Conservation (phyloP, 768 basidiomycete genomes). For the Agaricus sinodeliciosus region DNA sequence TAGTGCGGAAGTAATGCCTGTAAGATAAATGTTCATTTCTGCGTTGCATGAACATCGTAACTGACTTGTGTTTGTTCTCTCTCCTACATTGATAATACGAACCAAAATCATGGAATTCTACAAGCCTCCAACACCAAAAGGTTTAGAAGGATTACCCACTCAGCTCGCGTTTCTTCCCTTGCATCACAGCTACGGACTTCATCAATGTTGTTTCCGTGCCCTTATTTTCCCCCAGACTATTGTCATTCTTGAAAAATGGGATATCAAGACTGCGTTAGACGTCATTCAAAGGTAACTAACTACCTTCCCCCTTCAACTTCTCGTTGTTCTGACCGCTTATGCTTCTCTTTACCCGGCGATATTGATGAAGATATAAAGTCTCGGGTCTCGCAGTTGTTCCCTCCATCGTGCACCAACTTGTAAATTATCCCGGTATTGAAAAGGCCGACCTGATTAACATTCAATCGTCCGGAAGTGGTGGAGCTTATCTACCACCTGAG, state of each 20-base stretch:
- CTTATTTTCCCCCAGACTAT: slow-evolving; percentile 40
- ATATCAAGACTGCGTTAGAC: slow-evolving; percentile 41
- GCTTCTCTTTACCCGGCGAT: background rate
- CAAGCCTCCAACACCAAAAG: slow-evolving; percentile 32
- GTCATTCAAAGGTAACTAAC: slow-evolving; percentile 56
- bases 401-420: slow-evolving; percentile 58
- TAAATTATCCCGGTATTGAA: slow-evolving; percentile 44
- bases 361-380: slow-evolving; percentile 43
- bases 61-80: background rate
- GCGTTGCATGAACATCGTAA: background rate
- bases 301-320: background rate
- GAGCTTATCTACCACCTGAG: slow-evolving; percentile 59
- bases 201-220: slow-evolving; percentile 40
- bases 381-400: slow-evolving; percentile 49
- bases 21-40: slow-evolving; percentile 18
- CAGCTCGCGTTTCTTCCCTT: slow-evolving; percentile 57
- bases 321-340: background rate
- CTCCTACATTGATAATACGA: background rate
- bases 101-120: background rate
- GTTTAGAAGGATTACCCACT: slow-evolving; percentile 40
- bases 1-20: slow-evolving; percentile 28
- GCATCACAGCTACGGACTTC: slow-evolving; percentile 63
- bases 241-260: slow-evolving; percentile 58
- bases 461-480: slow-evolving; percentile 40
- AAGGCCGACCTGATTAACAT: slow-evolving; percentile 51